Evolutionary conservation across 2,329 filamentous ascomycete genomes (phyloP), one percentile per base, ranked within the genome.

Genomic region (Aspergillus fumigatus): DNA sequence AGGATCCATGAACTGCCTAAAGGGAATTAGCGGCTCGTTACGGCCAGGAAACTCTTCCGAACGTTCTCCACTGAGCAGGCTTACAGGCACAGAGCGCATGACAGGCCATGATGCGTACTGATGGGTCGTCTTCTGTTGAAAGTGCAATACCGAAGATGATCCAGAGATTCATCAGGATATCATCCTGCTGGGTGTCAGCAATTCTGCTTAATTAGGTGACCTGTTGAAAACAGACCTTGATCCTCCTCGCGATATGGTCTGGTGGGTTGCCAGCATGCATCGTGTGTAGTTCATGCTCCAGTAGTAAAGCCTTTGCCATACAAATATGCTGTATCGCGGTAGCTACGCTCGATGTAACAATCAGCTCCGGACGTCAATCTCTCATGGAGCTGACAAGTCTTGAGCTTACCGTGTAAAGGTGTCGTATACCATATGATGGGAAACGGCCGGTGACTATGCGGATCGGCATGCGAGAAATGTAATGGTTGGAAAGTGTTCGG

Each of bases 91-190:
- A 68, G 4, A 73, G 59, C 17, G 68, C 68, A 51, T 73, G 67
- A 48, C 70, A 70, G 27, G 70, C 70, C 62, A 71, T 71, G 26
- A 70, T 66, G 27, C 68, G 68, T 23, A 70, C 54, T 1, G 69
- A 65, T n/a, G 67, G 67, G 26, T 71, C 69, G 41, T 72, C 67
- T 25, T 72, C 70, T 3, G 64, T 64, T 3, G 70, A 72, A 2
- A 70, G 59, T 14, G 68, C 69, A 32, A 73, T 71, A 32, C 70
- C 70, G 29, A 71, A 72, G 10, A 73, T 59, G 32, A 68, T 65
- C 19, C 64, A 61, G 1, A 73, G 59, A n/a, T 68, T 71, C 27
- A 65, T 60, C 1, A 58, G 56, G 17, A 72, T 57, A 23, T 67
- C 62, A 40, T 61, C 58, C 69, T 71, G 38, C 50, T 11, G 5